Conservation (phyloP, 371 early-diverging fungal genomes). For the Saksenaea vasiformis region DNA sequence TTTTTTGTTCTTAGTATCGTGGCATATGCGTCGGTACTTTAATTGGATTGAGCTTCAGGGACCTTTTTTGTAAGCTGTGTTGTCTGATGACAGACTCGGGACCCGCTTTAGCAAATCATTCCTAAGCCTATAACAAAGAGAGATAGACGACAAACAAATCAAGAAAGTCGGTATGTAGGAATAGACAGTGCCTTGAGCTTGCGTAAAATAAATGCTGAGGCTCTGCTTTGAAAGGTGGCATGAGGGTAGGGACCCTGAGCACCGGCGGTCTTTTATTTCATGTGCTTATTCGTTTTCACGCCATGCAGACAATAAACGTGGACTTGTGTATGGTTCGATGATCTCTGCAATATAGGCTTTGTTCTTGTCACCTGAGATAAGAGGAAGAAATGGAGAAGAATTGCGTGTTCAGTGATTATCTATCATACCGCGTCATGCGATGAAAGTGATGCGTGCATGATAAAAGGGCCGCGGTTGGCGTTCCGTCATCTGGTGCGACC, state of each 20-base stretch:
- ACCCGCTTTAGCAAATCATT: background rate
- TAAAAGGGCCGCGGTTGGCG: conserved; percentile 5
- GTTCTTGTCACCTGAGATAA: background rate
- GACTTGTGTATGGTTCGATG: background rate
- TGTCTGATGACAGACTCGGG: conserved; percentile 8
- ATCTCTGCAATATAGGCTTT: background rate
- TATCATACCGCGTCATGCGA: background rate
- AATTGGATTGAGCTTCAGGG: background rate
- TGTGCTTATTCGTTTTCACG: background rate
- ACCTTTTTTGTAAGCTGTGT: background rate
- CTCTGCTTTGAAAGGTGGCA: background rate
- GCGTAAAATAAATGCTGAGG: too few relatives aligned
- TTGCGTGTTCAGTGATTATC: background rate
- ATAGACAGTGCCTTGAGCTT: too few relatives aligned
- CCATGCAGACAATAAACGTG: background rate
- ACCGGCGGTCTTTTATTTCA: background rate
- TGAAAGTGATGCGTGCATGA: conserved; percentile 1
- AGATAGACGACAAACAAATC: too few relatives aligned
- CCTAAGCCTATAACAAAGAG: too few relatives aligned
- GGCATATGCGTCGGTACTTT: background rate
- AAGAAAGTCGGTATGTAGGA: too few relatives aligned
- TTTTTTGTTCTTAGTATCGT: background rate
- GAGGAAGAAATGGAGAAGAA: background rate
- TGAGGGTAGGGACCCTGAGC: background rate
- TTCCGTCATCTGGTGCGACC: background rate